These are phyloP conservation scores for Rhizopogon vulgaris DNA, from an alignment of 768 basidiomycete species.

Conservation along the genomic window DNA sequence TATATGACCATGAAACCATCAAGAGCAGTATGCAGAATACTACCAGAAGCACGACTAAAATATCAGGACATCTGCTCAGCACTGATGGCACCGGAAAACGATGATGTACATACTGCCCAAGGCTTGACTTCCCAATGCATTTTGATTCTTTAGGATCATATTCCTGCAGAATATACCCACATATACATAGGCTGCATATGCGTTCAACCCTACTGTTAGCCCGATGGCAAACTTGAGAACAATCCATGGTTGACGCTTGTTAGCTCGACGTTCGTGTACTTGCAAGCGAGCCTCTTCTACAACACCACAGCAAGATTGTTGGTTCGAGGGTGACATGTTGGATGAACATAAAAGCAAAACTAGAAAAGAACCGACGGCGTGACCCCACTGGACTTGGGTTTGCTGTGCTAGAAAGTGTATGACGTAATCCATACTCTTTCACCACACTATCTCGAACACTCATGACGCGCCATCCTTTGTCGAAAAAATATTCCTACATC, in stretches of 20 bases:
- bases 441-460: no score
- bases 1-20: constrained; percentile 79
- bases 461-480: background rate
- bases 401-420: background rate
- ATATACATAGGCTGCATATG: constrained; percentile 74
- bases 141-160: constrained; percentile 47
- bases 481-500: background rate
- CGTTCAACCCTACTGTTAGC: constrained; percentile 53
- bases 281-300: constrained; percentile 41
- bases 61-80: background rate
- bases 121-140: constrained; percentile 40
- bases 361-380: background rate
- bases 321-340: constrained; percentile 4
- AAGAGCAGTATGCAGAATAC: constrained; percentile 57
- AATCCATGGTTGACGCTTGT: constrained; percentile 66
- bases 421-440: background rate
- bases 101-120: constrained; percentile 58
- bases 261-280: constrained; percentile 31
- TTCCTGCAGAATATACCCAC: constrained; percentile 64
- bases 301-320: constrained; percentile 39
- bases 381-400: background rate
- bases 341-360: background rate
- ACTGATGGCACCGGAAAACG: background rate
- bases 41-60: constrained; percentile 58
- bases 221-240: constrained; percentile 62